These are phyloP conservation scores for Wilcoxina mikolae DNA, from an alignment of 495 filamentous ascomycete species.

Conservation along the genomic window DNA sequence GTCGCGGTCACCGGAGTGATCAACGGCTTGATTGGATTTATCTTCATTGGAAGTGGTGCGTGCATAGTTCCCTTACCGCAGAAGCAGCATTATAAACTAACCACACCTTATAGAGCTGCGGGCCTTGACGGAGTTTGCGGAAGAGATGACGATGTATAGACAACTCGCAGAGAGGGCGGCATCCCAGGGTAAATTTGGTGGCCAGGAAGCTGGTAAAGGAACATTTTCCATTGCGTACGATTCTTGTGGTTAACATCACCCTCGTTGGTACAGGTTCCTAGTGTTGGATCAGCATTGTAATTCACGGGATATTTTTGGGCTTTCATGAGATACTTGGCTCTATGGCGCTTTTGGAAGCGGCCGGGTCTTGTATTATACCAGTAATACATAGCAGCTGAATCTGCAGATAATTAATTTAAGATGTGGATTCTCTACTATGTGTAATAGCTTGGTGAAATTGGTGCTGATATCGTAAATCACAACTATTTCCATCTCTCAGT, in stretches of 20 bases:
- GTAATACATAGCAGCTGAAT: too few species aligned
- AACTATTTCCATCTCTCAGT: too few species aligned
- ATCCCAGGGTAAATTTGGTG: not conserved
- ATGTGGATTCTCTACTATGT: too few species aligned
- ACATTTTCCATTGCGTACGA: not conserved
- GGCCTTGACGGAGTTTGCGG: slow-evolving; percentile 83
- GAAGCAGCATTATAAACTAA: not conserved
- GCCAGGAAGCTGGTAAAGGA: slow-evolving; percentile 1
- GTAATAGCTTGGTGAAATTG: too few species aligned
- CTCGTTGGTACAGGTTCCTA: not conserved
- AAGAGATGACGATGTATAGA: slow-evolving; percentile 56
- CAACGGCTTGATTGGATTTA: slow-evolving; percentile 68
- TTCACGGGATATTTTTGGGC: too few species aligned
- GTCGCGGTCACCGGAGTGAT: slow-evolving; percentile 59
- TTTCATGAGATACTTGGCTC: too few species aligned
- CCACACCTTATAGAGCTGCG: slow-evolving; percentile 40
- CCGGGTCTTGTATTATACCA: too few species aligned
- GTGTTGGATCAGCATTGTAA: too few species aligned
- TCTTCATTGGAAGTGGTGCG: slow-evolving; percentile 61
- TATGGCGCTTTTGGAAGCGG: too few species aligned
- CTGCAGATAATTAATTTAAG: too few species aligned
- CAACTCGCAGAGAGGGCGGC: slow-evolving; percentile 1
- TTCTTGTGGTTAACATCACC: not conserved
- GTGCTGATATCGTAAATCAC: too few species aligned
- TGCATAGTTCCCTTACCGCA: not conserved